Conservation (phyloP, 2,329 filamentous ascomycete species). For the Zasmidium citrigriseum region DNA sequence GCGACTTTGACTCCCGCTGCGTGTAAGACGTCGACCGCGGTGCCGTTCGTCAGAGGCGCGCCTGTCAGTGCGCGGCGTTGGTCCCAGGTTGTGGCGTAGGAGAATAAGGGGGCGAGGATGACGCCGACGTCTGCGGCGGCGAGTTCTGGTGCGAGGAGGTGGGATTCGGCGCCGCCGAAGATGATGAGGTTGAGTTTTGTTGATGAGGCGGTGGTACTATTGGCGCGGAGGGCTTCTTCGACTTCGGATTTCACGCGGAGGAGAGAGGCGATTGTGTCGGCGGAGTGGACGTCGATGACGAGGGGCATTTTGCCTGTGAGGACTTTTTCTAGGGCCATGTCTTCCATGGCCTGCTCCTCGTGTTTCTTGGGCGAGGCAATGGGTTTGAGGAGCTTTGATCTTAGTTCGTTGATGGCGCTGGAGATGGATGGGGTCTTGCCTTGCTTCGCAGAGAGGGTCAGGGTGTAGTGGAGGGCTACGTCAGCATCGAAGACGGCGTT, state of each 20-base stretch:
- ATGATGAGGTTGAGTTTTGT: slow-evolving; percentile 55
- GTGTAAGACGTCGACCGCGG: slow-evolving; percentile 58
- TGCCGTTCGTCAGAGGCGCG: slow-evolving; percentile 67
- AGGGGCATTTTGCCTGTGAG: slow-evolving; percentile 57
- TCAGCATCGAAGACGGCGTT: slow-evolving; percentile 42
- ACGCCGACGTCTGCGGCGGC: slow-evolving; percentile 59
- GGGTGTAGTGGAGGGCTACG: slow-evolving; percentile 50
- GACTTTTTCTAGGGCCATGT: slow-evolving; percentile 43
- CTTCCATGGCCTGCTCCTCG: slow-evolving; percentile 53
- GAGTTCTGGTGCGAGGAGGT: slow-evolving; percentile 60
- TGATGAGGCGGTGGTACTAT: slow-evolving; percentile 16
- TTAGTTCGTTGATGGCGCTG: slow-evolving; percentile 54
- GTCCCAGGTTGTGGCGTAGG: slow-evolving; percentile 60
- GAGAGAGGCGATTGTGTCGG: slow-evolving; percentile 62
- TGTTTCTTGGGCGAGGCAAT: slow-evolving; percentile 36
- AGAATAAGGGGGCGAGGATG: slow-evolving; percentile 61
- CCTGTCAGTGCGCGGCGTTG: slow-evolving; percentile 63
- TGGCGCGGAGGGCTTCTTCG: slow-evolving; percentile 41
- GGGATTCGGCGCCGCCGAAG: slow-evolving; percentile 64
- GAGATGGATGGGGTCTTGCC: slow-evolving; percentile 54
- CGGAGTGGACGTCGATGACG: slow-evolving; percentile 61
- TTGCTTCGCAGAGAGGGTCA: slow-evolving; percentile 51
- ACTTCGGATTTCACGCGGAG: slow-evolving; percentile 61
- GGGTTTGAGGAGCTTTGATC: slow-evolving; percentile 57
- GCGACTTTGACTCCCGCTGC: slow-evolving; percentile 61